A percentile compares a stretch with the other conserved stretches of the same genome.
These are phyloP conservation scores for Yarrowia alimentaria DNA, from an alignment of 805 yeast species.

Conservation along the genomic window DNA sequence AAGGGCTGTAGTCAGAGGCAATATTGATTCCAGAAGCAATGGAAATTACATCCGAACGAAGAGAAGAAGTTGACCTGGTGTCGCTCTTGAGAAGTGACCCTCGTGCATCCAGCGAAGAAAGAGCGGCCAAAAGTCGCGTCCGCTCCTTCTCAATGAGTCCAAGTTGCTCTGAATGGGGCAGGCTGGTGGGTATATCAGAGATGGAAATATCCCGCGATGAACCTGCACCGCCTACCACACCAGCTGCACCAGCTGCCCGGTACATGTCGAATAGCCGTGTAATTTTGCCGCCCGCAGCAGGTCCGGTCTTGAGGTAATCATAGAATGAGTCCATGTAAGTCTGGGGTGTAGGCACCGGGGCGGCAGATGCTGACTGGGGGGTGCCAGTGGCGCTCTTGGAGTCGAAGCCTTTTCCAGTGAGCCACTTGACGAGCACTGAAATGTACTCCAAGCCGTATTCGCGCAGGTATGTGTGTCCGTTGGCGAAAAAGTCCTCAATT, in stretches of 20 bases:
- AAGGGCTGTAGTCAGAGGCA: constrained; percentile 1
- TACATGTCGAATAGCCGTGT: constrained; percentile 20
- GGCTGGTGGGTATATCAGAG: neutral
- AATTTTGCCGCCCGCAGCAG: constrained; percentile 16
- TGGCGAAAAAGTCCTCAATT: constrained; percentile 38
- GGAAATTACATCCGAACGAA: too few relatives aligned
- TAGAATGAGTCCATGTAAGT: constrained; percentile 18
- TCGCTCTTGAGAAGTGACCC: constrained; percentile 10
- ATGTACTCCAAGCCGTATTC: constrained; percentile 32
- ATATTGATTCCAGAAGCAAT: constrained; percentile 1
- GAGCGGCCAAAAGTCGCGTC: constrained; percentile 7
- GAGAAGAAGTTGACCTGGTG: constrained; percentile 1
- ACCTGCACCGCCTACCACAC: neutral
- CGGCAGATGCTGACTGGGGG: neutral
- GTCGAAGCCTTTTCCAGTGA: constrained; percentile 14
- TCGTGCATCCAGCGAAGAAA: constrained; percentile 7
- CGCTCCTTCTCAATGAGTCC: constrained; percentile 18
- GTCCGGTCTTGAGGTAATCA: constrained; percentile 18
- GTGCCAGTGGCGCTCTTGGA: neutral
- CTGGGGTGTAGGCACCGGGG: constrained; percentile 6
- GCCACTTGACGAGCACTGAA: constrained; percentile 14
- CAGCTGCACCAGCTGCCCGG: neutral
- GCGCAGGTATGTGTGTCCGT: constrained; percentile 30
- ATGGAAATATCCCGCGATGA: neutral
- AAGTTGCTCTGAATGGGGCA: constrained; percentile 5